Evolutionary conservation across 768 basidiomycete species (phyloP).

Genomic region (Suillus tomentosus): DNA sequence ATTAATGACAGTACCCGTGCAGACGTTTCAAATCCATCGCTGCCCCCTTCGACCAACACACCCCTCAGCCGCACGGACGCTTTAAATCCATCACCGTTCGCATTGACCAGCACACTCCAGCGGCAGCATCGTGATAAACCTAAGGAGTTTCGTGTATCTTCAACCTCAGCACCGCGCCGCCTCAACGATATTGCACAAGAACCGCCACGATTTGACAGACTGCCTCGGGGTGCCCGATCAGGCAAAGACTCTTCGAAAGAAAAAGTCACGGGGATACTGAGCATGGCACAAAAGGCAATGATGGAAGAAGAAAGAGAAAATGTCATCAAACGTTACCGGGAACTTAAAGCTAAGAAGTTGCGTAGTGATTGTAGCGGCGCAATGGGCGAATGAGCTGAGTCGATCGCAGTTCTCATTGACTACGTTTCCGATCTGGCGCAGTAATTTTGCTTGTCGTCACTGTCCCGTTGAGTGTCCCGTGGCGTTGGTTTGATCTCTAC

Average conservation of each 20-base stretch:
- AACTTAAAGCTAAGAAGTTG: constrained; percentile 58
- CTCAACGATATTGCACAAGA: constrained; percentile 73
- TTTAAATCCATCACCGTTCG: constrained; percentile 21
- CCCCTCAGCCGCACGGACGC: constrained; percentile 12
- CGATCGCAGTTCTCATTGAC: constrained; percentile 1
- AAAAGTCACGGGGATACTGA: constrained; percentile 49
- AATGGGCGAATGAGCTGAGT: constrained; percentile 14
- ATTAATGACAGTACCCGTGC: constrained; percentile 14
- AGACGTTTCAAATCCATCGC: constrained; percentile 18
- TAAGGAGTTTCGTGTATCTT: constrained; percentile 51
- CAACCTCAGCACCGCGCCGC: constrained; percentile 60
- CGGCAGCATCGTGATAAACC: constrained; percentile 19
- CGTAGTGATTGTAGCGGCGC: constrained; percentile 18
- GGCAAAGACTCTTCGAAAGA: constrained; percentile 30
- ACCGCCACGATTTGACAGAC: constrained; percentile 61
- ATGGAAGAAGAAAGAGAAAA: constrained; percentile 77
- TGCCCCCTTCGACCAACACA: constrained; percentile 19
- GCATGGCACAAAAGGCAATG: constrained; percentile 75
- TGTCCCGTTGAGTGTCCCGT: constrained; percentile 1
- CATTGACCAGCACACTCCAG: constrained; percentile 16
- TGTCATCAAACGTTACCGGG: constrained; percentile 65
- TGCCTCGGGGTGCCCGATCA: constrained; percentile 48
- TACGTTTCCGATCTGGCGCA: constrained; percentile 1
- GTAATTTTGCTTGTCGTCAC: neutral
- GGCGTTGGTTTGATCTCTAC: neutral